Conservation (phyloP, 116 monocot genomes). For the Dioscorea cayenensis region DNA sequence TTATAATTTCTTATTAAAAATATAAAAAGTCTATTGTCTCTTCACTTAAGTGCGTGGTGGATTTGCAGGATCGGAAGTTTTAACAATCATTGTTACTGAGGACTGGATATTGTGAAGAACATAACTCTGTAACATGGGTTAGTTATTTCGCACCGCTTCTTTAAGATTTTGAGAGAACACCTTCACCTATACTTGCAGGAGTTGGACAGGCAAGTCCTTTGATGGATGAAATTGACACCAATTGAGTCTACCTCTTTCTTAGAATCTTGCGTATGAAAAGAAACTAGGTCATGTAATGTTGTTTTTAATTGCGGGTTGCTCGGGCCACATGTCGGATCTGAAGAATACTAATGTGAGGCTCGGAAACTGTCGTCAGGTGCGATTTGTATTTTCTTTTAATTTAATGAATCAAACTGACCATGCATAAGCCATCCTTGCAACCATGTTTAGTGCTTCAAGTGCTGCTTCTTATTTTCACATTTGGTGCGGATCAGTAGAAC, state of each 20-base stretch:
- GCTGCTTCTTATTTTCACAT: background rate
- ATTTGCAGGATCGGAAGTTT: slow-evolving; percentile 91
- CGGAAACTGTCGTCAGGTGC: slow-evolving; percentile 83
- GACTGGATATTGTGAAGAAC: slow-evolving; percentile 92
- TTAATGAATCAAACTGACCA: background rate
- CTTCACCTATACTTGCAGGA: slow-evolving; percentile 40
- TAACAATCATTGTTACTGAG: slow-evolving; percentile 81
- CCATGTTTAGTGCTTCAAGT: background rate
- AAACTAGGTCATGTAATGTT: slow-evolving; percentile 1
- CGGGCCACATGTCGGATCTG: slow-evolving; percentile 78
- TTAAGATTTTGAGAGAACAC: background rate
- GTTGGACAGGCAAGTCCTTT: slow-evolving; percentile 96
- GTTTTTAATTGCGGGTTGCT: slow-evolving; percentile 53
- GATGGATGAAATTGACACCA: slow-evolving; percentile 96
- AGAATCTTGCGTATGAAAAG: background rate
- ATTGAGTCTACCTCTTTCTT: slow-evolving; percentile 12
- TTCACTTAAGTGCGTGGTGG: too few relatives aligned
- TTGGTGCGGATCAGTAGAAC: slow-evolving; percentile 70
- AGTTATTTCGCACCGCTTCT: background rate
- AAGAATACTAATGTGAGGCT: slow-evolving; percentile 98
- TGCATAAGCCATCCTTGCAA: background rate
- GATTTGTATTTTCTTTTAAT: background rate
- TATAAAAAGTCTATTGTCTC: too few relatives aligned
- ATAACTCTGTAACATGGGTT: slow-evolving; percentile 99
- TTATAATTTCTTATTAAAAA: too few relatives aligned